These are phyloP conservation scores for Pyricularia grisea DNA, from an alignment of 2,329 filamentous ascomycete genomes.

Conservation along the genomic window DNA sequence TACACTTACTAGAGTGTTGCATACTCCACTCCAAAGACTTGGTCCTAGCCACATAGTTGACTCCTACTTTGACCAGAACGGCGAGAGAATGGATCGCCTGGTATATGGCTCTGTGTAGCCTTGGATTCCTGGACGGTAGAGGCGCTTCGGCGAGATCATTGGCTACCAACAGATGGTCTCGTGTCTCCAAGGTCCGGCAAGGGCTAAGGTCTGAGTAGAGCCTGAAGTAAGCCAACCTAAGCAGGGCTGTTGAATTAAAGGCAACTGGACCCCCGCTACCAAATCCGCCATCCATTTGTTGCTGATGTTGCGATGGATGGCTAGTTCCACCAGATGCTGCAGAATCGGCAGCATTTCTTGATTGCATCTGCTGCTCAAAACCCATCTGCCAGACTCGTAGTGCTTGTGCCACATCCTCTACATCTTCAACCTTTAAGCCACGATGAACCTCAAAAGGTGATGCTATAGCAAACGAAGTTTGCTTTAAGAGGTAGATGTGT, in stretches of 20 bases:
- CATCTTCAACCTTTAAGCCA: conserved; percentile 42
- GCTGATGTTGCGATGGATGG: not conserved
- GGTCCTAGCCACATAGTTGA: conserved; percentile 52
- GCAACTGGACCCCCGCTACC: conserved; percentile 48
- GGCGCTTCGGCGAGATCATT: conserved; percentile 50
- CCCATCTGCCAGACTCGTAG: conserved; percentile 48
- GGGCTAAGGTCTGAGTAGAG: conserved; percentile 57
- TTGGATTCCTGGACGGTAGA: conserved; percentile 46
- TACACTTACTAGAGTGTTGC: conserved; percentile 46
- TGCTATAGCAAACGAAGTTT: conserved; percentile 43
- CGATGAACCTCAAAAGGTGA: conserved; percentile 40
- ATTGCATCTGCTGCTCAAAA: conserved; percentile 46
- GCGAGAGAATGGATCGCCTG: conserved; percentile 61
- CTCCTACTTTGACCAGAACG: conserved; percentile 54
- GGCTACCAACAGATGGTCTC: conserved; percentile 53
- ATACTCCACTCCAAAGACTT: conserved; percentile 56
- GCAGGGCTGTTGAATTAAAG: conserved; percentile 54
- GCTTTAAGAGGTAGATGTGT: conserved; percentile 61
- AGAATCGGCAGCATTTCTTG: conserved; percentile 35
- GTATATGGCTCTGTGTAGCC: conserved; percentile 54
- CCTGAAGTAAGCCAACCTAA: conserved; percentile 53
- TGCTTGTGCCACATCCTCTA: conserved; percentile 46
- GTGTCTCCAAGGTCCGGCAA: conserved; percentile 52
- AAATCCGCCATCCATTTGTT: not conserved
- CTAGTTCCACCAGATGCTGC: conserved; percentile 18